Conservation (phyloP, 345 rosid genomes). For the Gossypium anomalum region DNA sequence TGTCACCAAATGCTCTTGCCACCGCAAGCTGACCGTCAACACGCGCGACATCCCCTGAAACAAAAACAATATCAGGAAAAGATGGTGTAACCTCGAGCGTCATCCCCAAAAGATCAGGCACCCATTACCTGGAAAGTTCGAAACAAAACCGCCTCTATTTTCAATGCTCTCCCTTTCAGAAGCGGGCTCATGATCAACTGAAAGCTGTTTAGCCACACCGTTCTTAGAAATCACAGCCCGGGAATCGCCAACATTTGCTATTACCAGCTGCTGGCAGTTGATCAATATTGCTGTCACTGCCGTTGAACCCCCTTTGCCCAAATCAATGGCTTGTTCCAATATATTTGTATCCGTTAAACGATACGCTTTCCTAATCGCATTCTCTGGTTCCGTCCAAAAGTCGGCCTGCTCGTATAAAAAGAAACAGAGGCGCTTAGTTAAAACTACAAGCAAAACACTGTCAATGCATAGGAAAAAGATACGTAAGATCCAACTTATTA, state of each 20-base stretch:
- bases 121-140: conserved; percentile 71
- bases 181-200: conserved; percentile 86
- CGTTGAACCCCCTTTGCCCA: conserved; percentile 92
- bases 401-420: conserved; percentile 36
- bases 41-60: conserved; percentile 83
- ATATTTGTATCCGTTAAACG: conserved; percentile 53
- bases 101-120: neutral
- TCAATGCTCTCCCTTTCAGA: conserved; percentile 64
- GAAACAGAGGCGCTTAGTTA: neutral
- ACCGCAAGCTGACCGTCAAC: conserved; percentile 95
- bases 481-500: neutral
- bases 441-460: neutral
- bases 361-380: conserved; percentile 69
- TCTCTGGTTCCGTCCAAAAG: conserved; percentile 72
- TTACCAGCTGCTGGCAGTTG: conserved; percentile 62
- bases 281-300: conserved; percentile 89
- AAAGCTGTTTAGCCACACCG: conserved; percentile 67
- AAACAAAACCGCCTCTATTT: conserved; percentile 84
- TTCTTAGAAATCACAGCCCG: conserved; percentile 71
- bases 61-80: neutral
- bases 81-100: no score
- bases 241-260: conserved; percentile 95
- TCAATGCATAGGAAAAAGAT: neutral
- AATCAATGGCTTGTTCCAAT: conserved; percentile 58
- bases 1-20: conserved; percentile 95